A percentile compares a stretch with the other conserved stretches of the same genome.
Evolutionary conservation across 2,329 filamentous ascomycete species (phyloP).

Genomic region (Rhynchosporium agropyri): DNA sequence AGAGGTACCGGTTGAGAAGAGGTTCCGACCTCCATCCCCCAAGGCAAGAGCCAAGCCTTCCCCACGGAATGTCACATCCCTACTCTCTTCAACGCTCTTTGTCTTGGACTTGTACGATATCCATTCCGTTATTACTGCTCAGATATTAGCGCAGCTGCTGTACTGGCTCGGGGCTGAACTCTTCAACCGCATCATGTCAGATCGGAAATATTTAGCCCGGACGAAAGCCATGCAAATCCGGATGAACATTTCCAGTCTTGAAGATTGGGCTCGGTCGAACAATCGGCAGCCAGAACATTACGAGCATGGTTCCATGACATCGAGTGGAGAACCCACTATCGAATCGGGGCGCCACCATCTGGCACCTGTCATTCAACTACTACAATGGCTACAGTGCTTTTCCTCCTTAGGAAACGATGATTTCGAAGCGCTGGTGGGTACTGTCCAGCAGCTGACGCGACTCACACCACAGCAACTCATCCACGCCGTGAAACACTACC

Average conservation of each 20-base stretch:
- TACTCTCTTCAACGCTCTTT: slow-evolving; percentile 93
- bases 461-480: slow-evolving; percentile 87
- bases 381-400: slow-evolving; percentile 98
- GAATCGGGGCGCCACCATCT: slow-evolving; percentile 84
- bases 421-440: slow-evolving; percentile 83
- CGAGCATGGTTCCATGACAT: slow-evolving; percentile 84
- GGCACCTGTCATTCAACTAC: slow-evolving; percentile 85
- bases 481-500: slow-evolving; percentile 89
- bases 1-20: slow-evolving; percentile 86
- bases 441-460: slow-evolving; percentile 83
- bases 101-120: slow-evolving; percentile 99
- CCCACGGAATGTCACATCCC: slow-evolving; percentile 91
- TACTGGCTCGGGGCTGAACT: slow-evolving; percentile 97
- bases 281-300: slow-evolving; percentile 95
- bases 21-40: slow-evolving; percentile 88
- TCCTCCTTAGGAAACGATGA: slow-evolving; percentile 87
- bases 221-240: slow-evolving; percentile 99
- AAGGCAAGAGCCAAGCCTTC: slow-evolving; percentile 90
- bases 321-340: slow-evolving; percentile 82
- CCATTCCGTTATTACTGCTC: slow-evolving; percentile 91
- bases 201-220: slow-evolving; percentile 87
- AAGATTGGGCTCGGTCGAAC: slow-evolving; percentile 94
- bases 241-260: slow-evolving; percentile 94
- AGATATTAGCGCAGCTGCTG: slow-evolving; percentile 87
- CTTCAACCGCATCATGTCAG: slow-evolving; percentile 98